phyloP scores from a whole-genome alignment of 148 eudicot species.

The Vaccinium myrtillus region DNA sequence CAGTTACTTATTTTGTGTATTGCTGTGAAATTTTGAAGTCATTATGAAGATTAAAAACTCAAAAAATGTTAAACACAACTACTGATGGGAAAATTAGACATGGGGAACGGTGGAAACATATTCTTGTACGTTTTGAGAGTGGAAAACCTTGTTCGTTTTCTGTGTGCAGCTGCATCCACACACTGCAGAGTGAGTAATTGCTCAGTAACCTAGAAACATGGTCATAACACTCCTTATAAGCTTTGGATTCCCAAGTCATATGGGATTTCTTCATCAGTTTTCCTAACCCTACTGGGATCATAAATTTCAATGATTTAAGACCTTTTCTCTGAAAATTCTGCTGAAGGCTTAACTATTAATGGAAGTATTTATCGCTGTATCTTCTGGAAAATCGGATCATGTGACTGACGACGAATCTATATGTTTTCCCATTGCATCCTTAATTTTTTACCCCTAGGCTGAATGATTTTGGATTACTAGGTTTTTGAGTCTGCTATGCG shows the following conservation, averaged over 20 bases:
- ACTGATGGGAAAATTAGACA: not conserved
- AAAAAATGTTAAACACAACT: not conserved
- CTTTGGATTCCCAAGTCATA: not conserved
- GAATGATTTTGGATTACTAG: not conserved
- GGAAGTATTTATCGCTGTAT: not conserved
- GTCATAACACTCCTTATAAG: not conserved
- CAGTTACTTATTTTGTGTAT: not conserved
- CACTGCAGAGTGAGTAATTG: not conserved
- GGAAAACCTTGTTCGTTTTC: not conserved
- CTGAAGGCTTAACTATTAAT: not conserved
- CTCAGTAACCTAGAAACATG: slow-evolving; percentile 1
- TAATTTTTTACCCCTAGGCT: not conserved
- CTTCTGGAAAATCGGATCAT: not conserved
- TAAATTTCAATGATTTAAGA: not conserved
- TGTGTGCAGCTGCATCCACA: not conserved
- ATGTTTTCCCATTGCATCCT: not conserved
- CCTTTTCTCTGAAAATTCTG: not conserved
- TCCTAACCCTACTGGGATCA: not conserved
- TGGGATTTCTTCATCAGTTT: not conserved
- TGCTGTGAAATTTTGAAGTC: not conserved
- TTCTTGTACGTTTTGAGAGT: not conserved
- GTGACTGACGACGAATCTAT: not conserved
- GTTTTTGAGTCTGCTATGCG: not conserved
- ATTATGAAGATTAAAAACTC: not conserved
- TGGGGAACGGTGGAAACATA: not conserved